Percentiles rank a stretch among this genome's conserved stretches.
Evolutionary conservation across 352 stramenopile species (phyloP).

Genomic region (Phytophthora ramorum): DNA sequence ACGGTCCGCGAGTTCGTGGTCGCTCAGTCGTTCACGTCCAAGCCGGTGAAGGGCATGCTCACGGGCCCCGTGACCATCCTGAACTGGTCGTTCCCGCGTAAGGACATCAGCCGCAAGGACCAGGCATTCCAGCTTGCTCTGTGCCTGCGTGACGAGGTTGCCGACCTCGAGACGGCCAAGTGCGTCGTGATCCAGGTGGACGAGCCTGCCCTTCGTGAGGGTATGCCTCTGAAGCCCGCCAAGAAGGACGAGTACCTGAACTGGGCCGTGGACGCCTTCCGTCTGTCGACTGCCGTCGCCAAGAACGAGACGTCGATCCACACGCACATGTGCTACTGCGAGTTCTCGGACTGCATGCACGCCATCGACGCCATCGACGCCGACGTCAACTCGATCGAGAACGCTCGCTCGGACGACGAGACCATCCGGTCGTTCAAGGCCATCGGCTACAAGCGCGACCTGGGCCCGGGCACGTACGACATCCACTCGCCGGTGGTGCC

Average conservation of each 20-base stretch:
- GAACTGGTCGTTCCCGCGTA: slow-evolving; percentile 95
- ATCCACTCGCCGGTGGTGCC: slow-evolving; percentile 95
- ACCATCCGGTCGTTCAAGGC: slow-evolving; percentile 90
- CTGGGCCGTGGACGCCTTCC: slow-evolving; percentile 88
- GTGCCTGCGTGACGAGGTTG: slow-evolving; percentile 92
- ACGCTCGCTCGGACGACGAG: slow-evolving; percentile 90
- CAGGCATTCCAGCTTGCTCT: slow-evolving; percentile 92
- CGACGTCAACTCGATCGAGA: slow-evolving; percentile 96
- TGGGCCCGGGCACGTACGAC: slow-evolving; percentile 94
- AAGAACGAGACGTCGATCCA: slow-evolving; percentile 93
- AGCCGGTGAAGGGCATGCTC: slow-evolving; percentile 95
- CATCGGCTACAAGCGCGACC: slow-evolving; percentile 91
- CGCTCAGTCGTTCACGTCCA: slow-evolving; percentile 89
- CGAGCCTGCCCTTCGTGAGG: slow-evolving; percentile 92
- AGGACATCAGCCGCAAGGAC: slow-evolving; percentile 91
- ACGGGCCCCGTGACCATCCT: slow-evolving; percentile 94
- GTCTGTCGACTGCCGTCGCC: slow-evolving; percentile 85
- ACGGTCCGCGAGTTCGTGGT: slow-evolving; percentile 92
- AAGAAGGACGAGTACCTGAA: slow-evolving; percentile 88
- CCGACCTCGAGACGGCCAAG: slow-evolving; percentile 89
- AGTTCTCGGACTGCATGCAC: slow-evolving; percentile 95
- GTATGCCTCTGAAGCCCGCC: slow-evolving; percentile 88
- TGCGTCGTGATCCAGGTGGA: slow-evolving; percentile 93
- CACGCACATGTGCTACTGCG: slow-evolving; percentile 97
- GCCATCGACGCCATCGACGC: slow-evolving; percentile 93